Base-by-base conservation (phyloP, 768 basidiomycete species). In the Trametes cingulata region DNA sequence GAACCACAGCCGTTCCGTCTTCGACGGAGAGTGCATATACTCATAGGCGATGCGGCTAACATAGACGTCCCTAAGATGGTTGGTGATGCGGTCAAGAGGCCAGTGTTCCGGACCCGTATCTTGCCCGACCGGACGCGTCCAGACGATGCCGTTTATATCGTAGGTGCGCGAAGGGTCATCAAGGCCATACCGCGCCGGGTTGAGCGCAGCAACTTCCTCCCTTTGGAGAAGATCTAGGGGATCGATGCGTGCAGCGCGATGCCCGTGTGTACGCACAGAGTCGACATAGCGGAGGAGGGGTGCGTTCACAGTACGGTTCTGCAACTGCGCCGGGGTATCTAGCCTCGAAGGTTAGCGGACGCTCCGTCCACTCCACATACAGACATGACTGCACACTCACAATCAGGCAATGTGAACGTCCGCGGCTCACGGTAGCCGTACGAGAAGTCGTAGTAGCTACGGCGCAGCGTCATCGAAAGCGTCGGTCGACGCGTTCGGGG, bases 11-110 rank as follows among this genome's bases (percentile, higher is more conserved):
- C 91, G 82, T 73, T 94, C 93, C 0, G 86, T 89, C 76, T 92
- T 93, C 59, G 83, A 87, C 0, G 90, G 87, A 13, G 90, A 88
- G 72, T 95, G 91, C 90, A 93, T 92, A 59, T 87, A 94, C 81
- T 97, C 95, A 68, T 95, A 92, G 0, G 90, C 93, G 65, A 97
- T 92, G 22, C 84, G 84, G 1, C 88, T 90, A 27, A 92, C 89
- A 69, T 97, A 97, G 1, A 90, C 81, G 0, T 77, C 73, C 55
- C 87, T 82, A 13, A 97, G 77, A 71, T 91, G 88, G 15, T 77
- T 69, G 3, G 80, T 82, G 60, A 97, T 91, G 43, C 90, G 82
- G 33, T 80, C 80, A 24, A 96, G 78, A 1, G 83, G 81, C 87
- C 90, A 91, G 71, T 72, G 78, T 72, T 72, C 82, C 68, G 68